Evolutionary conservation across 2,329 filamentous ascomycete species (phyloP).

Genomic region (Chlorencoelia australis): DNA sequence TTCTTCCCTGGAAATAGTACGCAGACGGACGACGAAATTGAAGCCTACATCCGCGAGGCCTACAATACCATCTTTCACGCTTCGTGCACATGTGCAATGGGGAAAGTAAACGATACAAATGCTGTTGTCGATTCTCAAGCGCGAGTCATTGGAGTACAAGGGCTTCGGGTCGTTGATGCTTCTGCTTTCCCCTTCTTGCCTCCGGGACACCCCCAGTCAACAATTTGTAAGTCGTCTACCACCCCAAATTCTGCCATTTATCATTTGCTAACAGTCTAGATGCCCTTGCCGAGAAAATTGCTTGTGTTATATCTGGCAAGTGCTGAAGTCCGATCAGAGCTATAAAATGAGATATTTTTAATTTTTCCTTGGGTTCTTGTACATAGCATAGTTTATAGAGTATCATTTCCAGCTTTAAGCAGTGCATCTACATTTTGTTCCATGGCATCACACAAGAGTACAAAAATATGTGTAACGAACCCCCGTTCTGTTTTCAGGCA

Average conservation of each 20-base stretch:
- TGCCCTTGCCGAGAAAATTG: neutral
- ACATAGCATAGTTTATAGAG: no score
- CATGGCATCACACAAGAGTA: no score
- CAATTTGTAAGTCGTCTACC: neutral
- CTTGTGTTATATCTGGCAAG: no score
- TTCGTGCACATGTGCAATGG: conserved; percentile 46
- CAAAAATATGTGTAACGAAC: no score
- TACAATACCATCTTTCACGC: conserved; percentile 35
- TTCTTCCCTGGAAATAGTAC: neutral
- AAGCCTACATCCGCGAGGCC: conserved; percentile 18
- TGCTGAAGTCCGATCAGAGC: no score
- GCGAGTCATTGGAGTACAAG: conserved; percentile 11
- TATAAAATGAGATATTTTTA: no score
- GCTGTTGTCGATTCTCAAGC: conserved; percentile 16
- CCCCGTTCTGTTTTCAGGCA: no score
- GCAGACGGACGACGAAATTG: conserved; percentile 10
- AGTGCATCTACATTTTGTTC: no score
- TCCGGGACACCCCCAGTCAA: conserved; percentile 29
- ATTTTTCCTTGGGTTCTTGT: no score
- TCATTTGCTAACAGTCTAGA: neutral
- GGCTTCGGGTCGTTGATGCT: conserved; percentile 17
- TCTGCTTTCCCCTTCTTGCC: conserved; percentile 20
- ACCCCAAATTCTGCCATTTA: neutral
- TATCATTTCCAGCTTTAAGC: no score
- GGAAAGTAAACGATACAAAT: conserved; percentile 30